Evolutionary conservation across 2,329 filamentous ascomycete species (phyloP), one percentile per base, ranked within the genome.

Genomic region (Neocucurbitaria cava): DNA sequence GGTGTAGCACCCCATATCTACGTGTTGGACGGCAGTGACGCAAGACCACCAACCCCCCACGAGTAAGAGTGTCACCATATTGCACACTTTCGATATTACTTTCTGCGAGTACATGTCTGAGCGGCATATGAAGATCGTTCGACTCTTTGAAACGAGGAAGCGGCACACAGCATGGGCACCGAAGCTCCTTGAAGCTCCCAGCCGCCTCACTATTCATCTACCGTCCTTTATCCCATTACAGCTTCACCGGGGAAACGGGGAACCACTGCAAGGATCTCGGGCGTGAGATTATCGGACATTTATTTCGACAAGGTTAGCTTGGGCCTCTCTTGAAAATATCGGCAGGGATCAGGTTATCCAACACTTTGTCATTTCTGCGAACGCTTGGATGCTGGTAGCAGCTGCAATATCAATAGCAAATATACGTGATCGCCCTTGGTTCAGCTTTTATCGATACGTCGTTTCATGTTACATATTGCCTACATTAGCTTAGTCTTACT

Each of bases 261-360:
- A 35, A 54, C 50, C 53, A 59, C 47, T 56, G 54, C 51, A 59
- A 50, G 52, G 56, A 58, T 17, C 43, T n/a, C n/a, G n/a, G 18
- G 20, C 17, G 13, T 15, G 28, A 5, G 28, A 36, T 8, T 17
- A 43, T 43, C 38, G 38, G 28, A 18, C 24, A 31, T 30, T 30
- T 30, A 20, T 28, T 5, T 31, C 31, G 11, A 10, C 41, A 15
- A 33, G 7, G 9, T 33, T 41, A 43, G 8, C 26, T 18, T 31
- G 18, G 18, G 10, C 43, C 26, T 35, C n/a, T 15, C 7, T 10
- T 30, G 20, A 18, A 26, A 15, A 42, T 42, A 47, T 52, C 26
- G 28, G 30, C 49, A 47, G 43, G 49, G 43, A 38, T 47, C 7
- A 38, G 8, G 28, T n/a, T 52, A 55, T 44, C n/a, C 39, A 49